Base-by-base conservation (phyloP, 495 filamentous ascomycete genomes). In the Hypoxylon cercidicola region DNA sequence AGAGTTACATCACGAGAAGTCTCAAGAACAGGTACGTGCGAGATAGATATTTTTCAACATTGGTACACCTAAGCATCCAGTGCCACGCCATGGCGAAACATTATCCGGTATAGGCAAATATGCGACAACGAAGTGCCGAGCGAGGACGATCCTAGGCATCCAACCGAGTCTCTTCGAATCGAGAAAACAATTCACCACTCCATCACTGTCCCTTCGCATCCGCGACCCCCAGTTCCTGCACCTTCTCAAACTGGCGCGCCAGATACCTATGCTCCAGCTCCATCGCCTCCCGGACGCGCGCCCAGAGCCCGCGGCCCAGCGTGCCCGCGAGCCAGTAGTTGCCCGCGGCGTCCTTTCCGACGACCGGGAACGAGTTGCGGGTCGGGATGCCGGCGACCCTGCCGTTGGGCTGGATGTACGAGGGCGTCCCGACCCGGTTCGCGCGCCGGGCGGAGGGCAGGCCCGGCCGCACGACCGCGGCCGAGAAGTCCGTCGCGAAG, bases 291-390 rank as follows among this genome's bases (percentile, higher is more conserved):
- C 79, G 66, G 13, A 80, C 70, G 39, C 60, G 63, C 16, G 35
- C 59, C 77, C 77, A 79, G 7, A 71, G 60, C 0, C 74, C 70
- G 55, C 56, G 71, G 15, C 66, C 50, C 70, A 78, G 66, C 51
- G 64, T 76, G 6, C 76, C 77, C 1, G 70, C 64, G 6, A 78
- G 55, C 82, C 79, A 82, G 45, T 81, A 85, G 62, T 83, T 83
- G 1, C 79, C 82, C 25, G 75, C 74, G 12, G 62, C 68, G 59
- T 83, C 82, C 67, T 83, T 81, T 1, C 82, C 82, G 9, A 84
- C 52, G 19, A 84, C 75, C 25, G 74, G 68, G 64, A 77, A 74
- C 40, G 72, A 75, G 45, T 76, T 63, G 34, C 60, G 57, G 5
- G 66, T 62, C 19, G 72, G 72, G 46, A 72, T 55, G 6, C 72